phyloP scores from a whole-genome alignment of 106 monocot species.

The Agapanthus africanus region DNA sequence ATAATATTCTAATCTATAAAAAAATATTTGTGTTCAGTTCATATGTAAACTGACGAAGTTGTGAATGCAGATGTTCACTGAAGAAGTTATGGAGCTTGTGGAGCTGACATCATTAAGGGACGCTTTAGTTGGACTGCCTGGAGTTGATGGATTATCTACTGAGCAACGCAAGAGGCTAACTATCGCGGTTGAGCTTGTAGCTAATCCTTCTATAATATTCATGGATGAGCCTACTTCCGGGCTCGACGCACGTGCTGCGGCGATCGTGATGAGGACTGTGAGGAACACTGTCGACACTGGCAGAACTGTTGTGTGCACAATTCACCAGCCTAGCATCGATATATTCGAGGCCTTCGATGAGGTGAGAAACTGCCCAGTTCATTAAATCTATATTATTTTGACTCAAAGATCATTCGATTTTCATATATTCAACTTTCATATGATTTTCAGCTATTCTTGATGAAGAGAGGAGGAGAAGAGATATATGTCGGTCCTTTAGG shows the following conservation, averaged over 20 bases:
- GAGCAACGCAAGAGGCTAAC: slow-evolving; percentile 85
- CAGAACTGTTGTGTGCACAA: slow-evolving; percentile 86
- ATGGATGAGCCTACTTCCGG: slow-evolving; percentile 97
- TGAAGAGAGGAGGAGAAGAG: slow-evolving; percentile 83
- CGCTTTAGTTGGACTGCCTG: slow-evolving; percentile 73
- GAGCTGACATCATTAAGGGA: slow-evolving; percentile 57
- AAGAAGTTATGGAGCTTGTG: slow-evolving; percentile 91
- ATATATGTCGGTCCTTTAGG: slow-evolving; percentile 79
- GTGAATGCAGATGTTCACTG: slow-evolving; percentile 55
- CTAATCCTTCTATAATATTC: slow-evolving; percentile 90
- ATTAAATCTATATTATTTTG: too few species aligned
- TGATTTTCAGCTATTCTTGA: slow-evolving; percentile 57
- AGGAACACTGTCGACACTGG: slow-evolving; percentile 91
- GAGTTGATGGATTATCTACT: slow-evolving; percentile 74
- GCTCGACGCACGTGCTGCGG: slow-evolving; percentile 84
- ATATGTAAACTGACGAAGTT: not conserved
- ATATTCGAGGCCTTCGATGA: slow-evolving; percentile 96
- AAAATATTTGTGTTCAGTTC: not conserved
- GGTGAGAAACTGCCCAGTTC: slow-evolving; percentile 23
- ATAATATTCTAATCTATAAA: too few species aligned
- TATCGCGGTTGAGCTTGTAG: slow-evolving; percentile 90
- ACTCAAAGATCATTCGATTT: too few species aligned
- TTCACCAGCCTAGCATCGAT: slow-evolving; percentile 91
- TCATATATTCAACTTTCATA: not conserved
- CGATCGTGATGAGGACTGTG: slow-evolving; percentile 93